Conservation (phyloP, 2,329 filamentous ascomycete species). For the Penicillium sp. region DNA sequence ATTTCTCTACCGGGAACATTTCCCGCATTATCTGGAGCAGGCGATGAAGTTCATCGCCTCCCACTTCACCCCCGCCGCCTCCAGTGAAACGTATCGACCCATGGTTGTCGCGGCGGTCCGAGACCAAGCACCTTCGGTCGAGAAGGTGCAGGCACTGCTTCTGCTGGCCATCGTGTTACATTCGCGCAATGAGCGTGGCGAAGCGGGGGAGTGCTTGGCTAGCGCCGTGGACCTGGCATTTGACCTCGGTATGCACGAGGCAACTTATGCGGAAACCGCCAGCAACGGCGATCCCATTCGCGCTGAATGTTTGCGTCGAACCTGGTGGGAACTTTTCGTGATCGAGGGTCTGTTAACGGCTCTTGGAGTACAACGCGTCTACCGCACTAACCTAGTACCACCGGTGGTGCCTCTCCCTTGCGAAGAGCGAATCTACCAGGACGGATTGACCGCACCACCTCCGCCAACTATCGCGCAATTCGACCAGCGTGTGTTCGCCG, state of each 20-base stretch:
- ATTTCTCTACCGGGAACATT: constrained; percentile 35
- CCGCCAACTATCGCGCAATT: constrained; percentile 67
- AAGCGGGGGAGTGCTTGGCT: constrained; percentile 62
- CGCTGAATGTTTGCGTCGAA: constrained; percentile 80
- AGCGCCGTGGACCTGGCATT: constrained; percentile 68
- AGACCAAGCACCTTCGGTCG: constrained; percentile 47
- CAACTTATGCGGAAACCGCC: constrained; percentile 60
- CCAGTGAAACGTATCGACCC: constrained; percentile 44
- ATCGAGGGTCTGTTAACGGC: constrained; percentile 80
- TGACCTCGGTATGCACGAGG: constrained; percentile 69
- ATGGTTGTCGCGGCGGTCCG: constrained; percentile 30
- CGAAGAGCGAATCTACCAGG: constrained; percentile 64
- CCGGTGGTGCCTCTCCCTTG: constrained; percentile 72
- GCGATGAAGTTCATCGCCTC: constrained; percentile 56
- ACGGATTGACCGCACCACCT: constrained; percentile 52
- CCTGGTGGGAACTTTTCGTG: constrained; percentile 86
- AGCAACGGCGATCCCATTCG: constrained; percentile 62
- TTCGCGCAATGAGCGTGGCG: constrained; percentile 66
- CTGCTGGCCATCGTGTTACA: constrained; percentile 74
- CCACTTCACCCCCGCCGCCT: constrained; percentile 48
- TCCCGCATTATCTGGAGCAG: constrained; percentile 48
- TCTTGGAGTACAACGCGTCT: constrained; percentile 46
- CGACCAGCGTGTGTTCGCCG: constrained; percentile 69
- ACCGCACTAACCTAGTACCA: constrained; percentile 66
- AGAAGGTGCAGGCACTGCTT: constrained; percentile 72